Evolutionary conservation across 2,329 filamentous ascomycete genomes (phyloP), one percentile per base, ranked within the genome.

Genomic region (Rhexocercosporidium sp.): DNA sequence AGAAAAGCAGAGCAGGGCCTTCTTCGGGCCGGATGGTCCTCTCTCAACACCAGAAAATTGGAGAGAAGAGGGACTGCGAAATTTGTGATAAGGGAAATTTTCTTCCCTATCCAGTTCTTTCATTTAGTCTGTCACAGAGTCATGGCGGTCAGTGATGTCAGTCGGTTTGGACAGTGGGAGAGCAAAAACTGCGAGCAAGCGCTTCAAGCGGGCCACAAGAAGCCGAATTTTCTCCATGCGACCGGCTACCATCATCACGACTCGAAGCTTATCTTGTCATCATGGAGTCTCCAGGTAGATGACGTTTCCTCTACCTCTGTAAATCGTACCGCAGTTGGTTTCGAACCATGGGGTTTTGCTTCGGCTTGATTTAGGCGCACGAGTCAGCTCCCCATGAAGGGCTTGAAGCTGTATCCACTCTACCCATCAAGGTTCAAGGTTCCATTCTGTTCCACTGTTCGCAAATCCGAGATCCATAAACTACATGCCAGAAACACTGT

Each of bases 241-340:
- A 11, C 34, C 34, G 34, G 8, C 49, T 51, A 14, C 29, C 49
- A n/a, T 53, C 20, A 34, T 37, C 53, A 37, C 4, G 22, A 34
- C 53, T 22, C 18, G 31, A 56, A 37, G 53, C 53, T 56, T 56
- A 12, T 39, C 54, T 41, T 41, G 54, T 25, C 54, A 57, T 31
- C 54, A 20, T 57, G 54, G 54, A 57, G 54, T 25, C 54, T 57
- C 54, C 54, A 57, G 54, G 34, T 31, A 57, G 31, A 57, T 57
- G 54, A 57, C 54, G 54, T 57, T 57, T 57, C 53, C 12, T 39
- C 18, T 8, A 16, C 25, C 49, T 41, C 31, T 20, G 34, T 25
- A 41, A 56, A 39, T n/a, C 54, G 20, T 11, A 41, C 18, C 27
- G 16, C 53, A 41, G 34, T 31, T n/a, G 29, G 53, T 57, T 57